Evolutionary conservation across 805 yeast genomes (phyloP).

Genomic region (Ogataea saltuana): DNA sequence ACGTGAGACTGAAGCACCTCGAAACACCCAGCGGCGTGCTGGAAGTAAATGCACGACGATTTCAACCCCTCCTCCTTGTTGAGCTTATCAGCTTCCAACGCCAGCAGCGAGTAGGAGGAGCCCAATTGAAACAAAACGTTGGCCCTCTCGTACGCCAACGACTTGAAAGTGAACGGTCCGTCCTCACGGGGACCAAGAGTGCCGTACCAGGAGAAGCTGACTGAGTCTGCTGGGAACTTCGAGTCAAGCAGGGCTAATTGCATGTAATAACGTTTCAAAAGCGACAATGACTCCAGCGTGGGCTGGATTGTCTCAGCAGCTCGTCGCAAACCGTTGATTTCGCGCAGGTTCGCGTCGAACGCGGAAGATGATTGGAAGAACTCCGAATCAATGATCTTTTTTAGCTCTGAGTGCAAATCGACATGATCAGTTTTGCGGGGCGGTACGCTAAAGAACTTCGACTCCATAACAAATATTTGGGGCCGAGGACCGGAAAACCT

Average conservation of each 20-base stretch:
- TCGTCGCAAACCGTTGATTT: constrained; percentile 46
- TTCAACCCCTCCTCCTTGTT: constrained; percentile 57
- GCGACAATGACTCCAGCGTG: constrained; percentile 37
- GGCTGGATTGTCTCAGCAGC: constrained; percentile 35
- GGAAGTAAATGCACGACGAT: constrained; percentile 63
- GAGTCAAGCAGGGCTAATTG: constrained; percentile 44
- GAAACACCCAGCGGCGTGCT: constrained; percentile 71
- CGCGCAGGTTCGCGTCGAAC: constrained; percentile 36
- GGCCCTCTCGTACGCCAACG: constrained; percentile 59
- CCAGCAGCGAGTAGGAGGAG: constrained; percentile 59
- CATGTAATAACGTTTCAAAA: constrained; percentile 47
- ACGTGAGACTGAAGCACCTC: constrained; percentile 34
- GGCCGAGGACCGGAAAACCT: too few relatives aligned
- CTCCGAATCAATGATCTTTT: constrained; percentile 42
- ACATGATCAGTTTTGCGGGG: constrained; percentile 38
- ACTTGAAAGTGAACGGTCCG: constrained; percentile 46
- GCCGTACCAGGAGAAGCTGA: constrained; percentile 72
- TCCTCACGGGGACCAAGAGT: constrained; percentile 58
- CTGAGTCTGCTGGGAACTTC: constrained; percentile 65
- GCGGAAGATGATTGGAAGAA: constrained; percentile 38
- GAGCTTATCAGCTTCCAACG: constrained; percentile 42
- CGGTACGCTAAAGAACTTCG: constrained; percentile 42
- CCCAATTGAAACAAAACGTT: constrained; percentile 73
- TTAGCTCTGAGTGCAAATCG: constrained; percentile 35
- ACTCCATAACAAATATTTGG: constrained; percentile 18